Percentiles rank a stretch among this genome's conserved stretches.
Conservation (phyloP, 2,329 filamentous ascomycete species). For the Phialophora chinensis region DNA sequence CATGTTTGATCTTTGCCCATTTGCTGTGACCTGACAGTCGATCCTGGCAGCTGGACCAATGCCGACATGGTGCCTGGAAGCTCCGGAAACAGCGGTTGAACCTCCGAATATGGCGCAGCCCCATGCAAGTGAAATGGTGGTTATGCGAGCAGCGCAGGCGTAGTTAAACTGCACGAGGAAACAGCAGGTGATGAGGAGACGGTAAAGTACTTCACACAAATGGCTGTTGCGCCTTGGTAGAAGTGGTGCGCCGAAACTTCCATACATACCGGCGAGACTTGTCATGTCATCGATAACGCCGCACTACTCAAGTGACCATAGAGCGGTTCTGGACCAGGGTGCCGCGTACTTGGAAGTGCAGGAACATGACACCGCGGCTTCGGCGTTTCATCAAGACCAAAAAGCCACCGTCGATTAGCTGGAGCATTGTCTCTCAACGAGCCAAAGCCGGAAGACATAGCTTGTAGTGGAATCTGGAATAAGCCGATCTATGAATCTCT, state of each 20-base stretch:
- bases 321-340: too few relatives aligned
- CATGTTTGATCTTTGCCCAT: conserved; percentile 96
- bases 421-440: background rate
- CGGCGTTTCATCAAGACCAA: background rate
- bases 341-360: too few relatives aligned
- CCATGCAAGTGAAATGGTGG: conserved; percentile 24
- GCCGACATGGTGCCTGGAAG: conserved; percentile 29
- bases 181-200: background rate
- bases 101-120: conserved; percentile 21
- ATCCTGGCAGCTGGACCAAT: conserved; percentile 29
- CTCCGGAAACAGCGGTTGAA: conserved; percentile 23
- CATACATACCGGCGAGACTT: too few relatives aligned
- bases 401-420: background rate
- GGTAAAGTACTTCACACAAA: background rate
- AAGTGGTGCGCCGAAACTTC: background rate
- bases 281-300: background rate
- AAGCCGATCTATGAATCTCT: background rate
- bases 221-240: background rate
- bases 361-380: too few relatives aligned
- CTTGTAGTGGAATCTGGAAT: background rate
- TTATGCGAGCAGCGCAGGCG: background rate
- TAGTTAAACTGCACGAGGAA: background rate
- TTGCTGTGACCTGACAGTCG: conserved; percentile 76
- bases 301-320: background rate
- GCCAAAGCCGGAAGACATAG: background rate